Base-by-base conservation (phyloP, 2,329 filamentous ascomycete genomes). In the Periconia macrospinosa region DNA sequence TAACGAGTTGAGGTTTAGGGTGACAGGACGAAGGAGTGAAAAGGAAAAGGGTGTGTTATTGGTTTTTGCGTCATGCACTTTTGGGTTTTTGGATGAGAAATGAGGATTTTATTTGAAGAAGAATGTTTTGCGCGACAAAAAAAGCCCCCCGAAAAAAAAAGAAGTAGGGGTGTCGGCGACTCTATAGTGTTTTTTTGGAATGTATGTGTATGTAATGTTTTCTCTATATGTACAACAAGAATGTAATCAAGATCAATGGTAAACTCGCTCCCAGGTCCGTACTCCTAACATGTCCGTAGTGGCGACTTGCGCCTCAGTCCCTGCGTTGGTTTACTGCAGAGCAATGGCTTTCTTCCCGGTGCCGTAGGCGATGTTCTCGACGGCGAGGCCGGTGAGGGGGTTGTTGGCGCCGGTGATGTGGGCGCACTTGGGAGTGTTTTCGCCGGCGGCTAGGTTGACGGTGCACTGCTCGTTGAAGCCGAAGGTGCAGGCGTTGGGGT, bases 401-500 rank as follows among this genome's bases (percentile, higher is more conserved):
- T 59, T 63, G 23, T 54, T 63, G 58, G 23, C 58, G 41, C 66
- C 66, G 15, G 66, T 57, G 43, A 57, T 52, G 54, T 62, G 61
- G 5, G 63, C 54, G 57, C 66, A 69, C 17, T 53, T 49, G 43
- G 63, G 62, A 51, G 65, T 62, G 58, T 67, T 69, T n/a, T n/a
- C n/a, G 63, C 62, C 63, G 33, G 62, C 57, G 45, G 50, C 49
- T n/a, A 66, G 54, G 47, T 67, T 59, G 17, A 67, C 53, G 11
- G 47, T 53, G 61, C 67, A 70, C n/a, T 53, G 53, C 54, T 68
- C 66, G 44, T 69, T 61, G 49, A 60, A 61, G 7, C 67, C 67
- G 15, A 60, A 47, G n/a, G 62, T 67, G 59, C 67, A 70, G 44
- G 55, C 59, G 37, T 79, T 62, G 65, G 75, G 69, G 65, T 84